Conservation (phyloP, 306 rosid genomes). For the Ammopiptanthus mongolicus region DNA sequence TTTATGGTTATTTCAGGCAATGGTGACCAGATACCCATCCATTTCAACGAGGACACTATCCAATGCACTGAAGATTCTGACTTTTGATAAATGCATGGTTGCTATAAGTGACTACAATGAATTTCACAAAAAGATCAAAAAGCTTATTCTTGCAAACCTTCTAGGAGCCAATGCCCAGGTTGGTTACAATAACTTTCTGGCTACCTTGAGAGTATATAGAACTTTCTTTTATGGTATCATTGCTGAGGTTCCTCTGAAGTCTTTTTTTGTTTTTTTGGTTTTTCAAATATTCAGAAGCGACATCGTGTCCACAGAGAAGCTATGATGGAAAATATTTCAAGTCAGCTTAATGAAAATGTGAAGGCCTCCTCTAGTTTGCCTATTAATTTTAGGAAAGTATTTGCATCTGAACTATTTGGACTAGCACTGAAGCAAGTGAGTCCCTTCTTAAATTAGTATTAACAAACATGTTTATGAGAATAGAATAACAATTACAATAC, state of each 20-base stretch:
- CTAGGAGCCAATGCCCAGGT: constrained; percentile 87
- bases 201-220: not conserved
- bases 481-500: not conserved
- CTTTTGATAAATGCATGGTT: constrained; percentile 77
- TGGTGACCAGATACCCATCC: constrained; percentile 78
- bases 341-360: constrained; percentile 36
- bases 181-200: not conserved
- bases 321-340: constrained; percentile 53
- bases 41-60: constrained; percentile 75
- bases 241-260: not conserved
- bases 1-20: constrained; percentile 51
- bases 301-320: constrained; percentile 54
- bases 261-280: not conserved
- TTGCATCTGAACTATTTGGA: constrained; percentile 65
- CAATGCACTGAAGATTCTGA: constrained; percentile 54
- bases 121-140: constrained; percentile 72
- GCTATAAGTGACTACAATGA: constrained; percentile 86
- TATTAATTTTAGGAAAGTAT: constrained; percentile 57
- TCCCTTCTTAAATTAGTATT: not conserved
- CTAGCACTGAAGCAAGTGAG: constrained; percentile 74
- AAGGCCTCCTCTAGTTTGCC: constrained; percentile 38
- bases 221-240: not conserved
- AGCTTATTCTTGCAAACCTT: constrained; percentile 53
- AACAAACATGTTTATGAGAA: not conserved
- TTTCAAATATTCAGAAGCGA: constrained; percentile 53